Percentiles rank a stretch among this genome's conserved stretches.
phyloP scores from a whole-genome alignment of 306 rosid genomes.

The Lupinus albus region DNA sequence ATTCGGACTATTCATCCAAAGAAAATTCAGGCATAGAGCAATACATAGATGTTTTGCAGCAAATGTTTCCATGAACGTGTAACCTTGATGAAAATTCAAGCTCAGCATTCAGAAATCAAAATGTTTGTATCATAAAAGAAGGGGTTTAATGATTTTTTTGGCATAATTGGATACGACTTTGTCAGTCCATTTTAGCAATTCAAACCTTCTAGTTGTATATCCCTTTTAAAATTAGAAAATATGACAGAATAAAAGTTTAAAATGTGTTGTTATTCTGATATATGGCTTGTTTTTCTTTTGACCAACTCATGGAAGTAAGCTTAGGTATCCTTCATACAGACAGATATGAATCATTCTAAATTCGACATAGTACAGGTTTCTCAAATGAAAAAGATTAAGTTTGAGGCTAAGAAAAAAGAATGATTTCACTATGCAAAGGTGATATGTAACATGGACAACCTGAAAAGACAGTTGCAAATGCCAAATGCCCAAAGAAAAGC shows the following conservation, averaged over 20 bases:
- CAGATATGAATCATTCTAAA: conserved; percentile 15
- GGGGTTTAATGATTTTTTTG: neutral
- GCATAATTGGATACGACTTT: neutral
- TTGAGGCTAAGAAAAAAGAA: neutral
- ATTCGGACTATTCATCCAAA: neutral
- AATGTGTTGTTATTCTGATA: neutral
- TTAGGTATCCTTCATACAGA: neutral
- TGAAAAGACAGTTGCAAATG: neutral
- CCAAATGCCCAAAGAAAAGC: neutral
- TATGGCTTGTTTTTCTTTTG: neutral
- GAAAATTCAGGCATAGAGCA: conserved; percentile 10
- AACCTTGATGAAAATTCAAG: conserved; percentile 9
- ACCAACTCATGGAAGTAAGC: conserved; percentile 16
- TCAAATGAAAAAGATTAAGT: neutral
- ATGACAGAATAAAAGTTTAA: neutral
- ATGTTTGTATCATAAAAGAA: neutral
- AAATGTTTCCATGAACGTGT: neutral
- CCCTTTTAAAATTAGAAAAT: neutral
- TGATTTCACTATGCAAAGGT: neutral
- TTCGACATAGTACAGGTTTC: neutral
- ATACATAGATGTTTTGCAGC: neutral
- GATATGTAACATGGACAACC: neutral
- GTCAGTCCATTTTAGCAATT: neutral
- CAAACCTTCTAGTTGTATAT: neutral
- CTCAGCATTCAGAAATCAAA: neutral